phyloP scores from a whole-genome alignment of 306 rosid species.

The Dryas octopetala region DNA sequence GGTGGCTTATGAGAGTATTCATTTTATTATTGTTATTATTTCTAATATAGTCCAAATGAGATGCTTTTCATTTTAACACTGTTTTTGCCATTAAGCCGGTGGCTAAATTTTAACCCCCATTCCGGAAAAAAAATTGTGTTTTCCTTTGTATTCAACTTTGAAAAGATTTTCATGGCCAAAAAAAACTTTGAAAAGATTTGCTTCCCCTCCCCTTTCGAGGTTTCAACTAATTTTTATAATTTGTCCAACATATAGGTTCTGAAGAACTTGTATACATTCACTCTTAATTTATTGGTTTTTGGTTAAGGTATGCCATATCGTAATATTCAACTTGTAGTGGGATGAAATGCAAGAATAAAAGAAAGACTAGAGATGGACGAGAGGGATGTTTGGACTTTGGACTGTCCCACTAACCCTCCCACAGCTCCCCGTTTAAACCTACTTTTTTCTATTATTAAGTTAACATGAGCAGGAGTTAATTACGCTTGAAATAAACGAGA shows the following conservation, averaged over 20 bases:
- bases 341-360: not conserved
- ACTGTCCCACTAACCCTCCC: slow-evolving; percentile 24
- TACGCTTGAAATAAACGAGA: not conserved
- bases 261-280: no score
- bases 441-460: no score
- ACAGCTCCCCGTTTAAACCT: not conserved
- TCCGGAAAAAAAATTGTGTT: no score
- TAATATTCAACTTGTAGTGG: not conserved
- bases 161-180: no score
- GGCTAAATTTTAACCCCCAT: no score
- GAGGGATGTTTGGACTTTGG: slow-evolving; percentile 23
- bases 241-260: no score
- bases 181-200: no score
- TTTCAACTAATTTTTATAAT: no score
- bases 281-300: no score
- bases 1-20: not conserved
- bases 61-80: not conserved
- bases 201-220: no score
- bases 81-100: not conserved
- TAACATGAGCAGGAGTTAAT: not conserved
- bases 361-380: not conserved
- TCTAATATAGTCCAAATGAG: not conserved
- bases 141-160: no score
- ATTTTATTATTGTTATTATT: not conserved
- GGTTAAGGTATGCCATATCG: not conserved